Base-by-base conservation (phyloP, 208 protist genomes). In the Herpetomonas tarakana region DNA sequence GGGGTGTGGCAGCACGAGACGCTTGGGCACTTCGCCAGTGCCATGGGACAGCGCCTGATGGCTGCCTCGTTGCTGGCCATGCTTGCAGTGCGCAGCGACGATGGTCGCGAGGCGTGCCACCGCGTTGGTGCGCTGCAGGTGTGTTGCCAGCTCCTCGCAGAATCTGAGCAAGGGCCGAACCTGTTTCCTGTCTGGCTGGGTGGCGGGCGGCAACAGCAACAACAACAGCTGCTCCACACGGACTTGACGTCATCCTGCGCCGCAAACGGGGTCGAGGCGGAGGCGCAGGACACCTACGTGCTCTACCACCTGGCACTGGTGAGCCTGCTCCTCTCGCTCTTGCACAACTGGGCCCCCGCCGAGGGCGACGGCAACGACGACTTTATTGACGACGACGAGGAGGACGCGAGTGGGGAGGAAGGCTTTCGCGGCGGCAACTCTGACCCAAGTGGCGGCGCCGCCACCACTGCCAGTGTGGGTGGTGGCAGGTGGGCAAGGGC, bases 1-100 rank as follows among this genome's bases (percentile, higher is more conserved):
- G 86, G 85, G 21, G 66, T 72, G 26, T 95, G 89, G 89, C 89
- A 95, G 81, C 57, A 65, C 57, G 44, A 65, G 16, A 70, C 78
- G 12, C 77, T 95, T 25, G 86, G 83, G 0, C 57, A 60, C 19
- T 95, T 79, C 61, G 71, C 75, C 16, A 75, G 69, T 0, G 49
- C 75, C 14, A 62, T 65, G 18, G 89, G 89, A 0, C 89, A 95
- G 65, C 77, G 75, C 2, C 65, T 88, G 53, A 68, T 95, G 28
- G 76, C 79, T 27, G 63, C 75, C 3, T 70, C 89, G 2, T 65
- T 95, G 38, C 62, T 93, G 39, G 62, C 76, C 16, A 73, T 93
- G 49, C 27, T 93, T 18, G 71, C 76, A 6, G 31, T 84, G 24
- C 78, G 88, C 62, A 83, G 65, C 56, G 65, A 71, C 21, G 76